These are phyloP conservation scores for Erigeron philadelphicus DNA, from an alignment of 140 eudicot genomes.

Conservation along the genomic window DNA sequence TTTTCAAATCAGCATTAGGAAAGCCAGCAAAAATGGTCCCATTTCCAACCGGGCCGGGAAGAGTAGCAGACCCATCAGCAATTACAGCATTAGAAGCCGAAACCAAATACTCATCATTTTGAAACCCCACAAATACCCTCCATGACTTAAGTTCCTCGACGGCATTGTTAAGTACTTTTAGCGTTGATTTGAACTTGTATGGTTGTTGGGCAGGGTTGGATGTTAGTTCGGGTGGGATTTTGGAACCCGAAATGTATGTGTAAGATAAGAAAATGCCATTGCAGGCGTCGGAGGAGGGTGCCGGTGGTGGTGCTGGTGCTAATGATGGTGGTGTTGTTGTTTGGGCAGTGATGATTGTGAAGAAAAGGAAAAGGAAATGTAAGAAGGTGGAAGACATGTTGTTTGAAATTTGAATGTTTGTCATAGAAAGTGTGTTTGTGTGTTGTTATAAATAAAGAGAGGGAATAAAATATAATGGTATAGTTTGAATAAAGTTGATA, in stretches of 20 bases:
- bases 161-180: slow-evolving; percentile 54
- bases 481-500: not conserved
- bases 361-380: slow-evolving; percentile 22
- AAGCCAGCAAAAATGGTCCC: slow-evolving; percentile 68
- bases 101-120: slow-evolving; percentile 57
- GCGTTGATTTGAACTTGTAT: slow-evolving; percentile 13
- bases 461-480: not conserved
- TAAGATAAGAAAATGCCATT: slow-evolving; percentile 6
- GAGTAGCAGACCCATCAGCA: slow-evolving; percentile 46
- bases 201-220: slow-evolving; percentile 18
- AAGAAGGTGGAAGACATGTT: slow-evolving; percentile 22
- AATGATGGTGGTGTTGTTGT: slow-evolving; percentile 45
- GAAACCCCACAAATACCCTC: slow-evolving; percentile 63
- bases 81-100: slow-evolving; percentile 67
- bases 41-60: slow-evolving; percentile 62
- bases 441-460: not conserved
- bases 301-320: slow-evolving; percentile 8
- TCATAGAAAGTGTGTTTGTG: not conserved
- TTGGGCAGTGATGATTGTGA: slow-evolving; percentile 24
- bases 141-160: slow-evolving; percentile 56
- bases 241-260: slow-evolving; percentile 7
- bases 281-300: slow-evolving; percentile 3
- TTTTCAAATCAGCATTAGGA: slow-evolving; percentile 57
- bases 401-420: slow-evolving; percentile 26
- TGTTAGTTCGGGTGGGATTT: slow-evolving; percentile 16